phyloP scores from a whole-genome alignment of 805 yeast genomes.

The Lachancea fermentati region DNA sequence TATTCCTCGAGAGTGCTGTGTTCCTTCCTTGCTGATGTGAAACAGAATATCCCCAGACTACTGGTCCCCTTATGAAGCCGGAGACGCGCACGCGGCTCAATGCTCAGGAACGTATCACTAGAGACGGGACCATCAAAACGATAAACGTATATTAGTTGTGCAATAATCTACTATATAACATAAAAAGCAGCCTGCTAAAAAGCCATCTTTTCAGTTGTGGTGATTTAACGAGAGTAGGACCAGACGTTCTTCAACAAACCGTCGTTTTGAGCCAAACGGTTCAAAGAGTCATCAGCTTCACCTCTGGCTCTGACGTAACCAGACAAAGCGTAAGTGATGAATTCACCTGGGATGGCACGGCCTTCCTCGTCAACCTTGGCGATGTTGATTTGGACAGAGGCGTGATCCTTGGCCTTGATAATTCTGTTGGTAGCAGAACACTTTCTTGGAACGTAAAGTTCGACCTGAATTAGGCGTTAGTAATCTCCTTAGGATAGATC shows the following conservation, averaged over 20 bases:
- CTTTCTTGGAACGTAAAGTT: constrained; percentile 99
- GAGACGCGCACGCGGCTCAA: no score
- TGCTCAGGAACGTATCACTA: no score
- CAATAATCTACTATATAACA: constrained; percentile 8
- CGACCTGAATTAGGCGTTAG: constrained; percentile 58
- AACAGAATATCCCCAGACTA: no score
- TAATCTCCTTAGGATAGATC: constrained; percentile 8
- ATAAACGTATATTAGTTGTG: constrained; percentile 9
- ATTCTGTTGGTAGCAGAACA: constrained; percentile 99
- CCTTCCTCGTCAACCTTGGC: constrained; percentile 98
- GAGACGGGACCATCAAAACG: no score
- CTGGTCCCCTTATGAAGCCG: no score
- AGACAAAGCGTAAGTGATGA: constrained; percentile 92
- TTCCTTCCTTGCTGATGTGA: no score
- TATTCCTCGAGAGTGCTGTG: no score
- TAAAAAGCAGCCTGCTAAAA: not conserved
- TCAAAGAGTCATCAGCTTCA: constrained; percentile 98
- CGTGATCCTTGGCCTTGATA: constrained; percentile 99
- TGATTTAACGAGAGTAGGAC: constrained; percentile 81
- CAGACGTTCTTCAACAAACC: constrained; percentile 96
- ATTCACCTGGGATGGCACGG: constrained; percentile 83
- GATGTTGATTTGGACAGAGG: constrained; percentile 97
- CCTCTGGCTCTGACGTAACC: constrained; percentile 99
- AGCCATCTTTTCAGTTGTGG: not conserved
- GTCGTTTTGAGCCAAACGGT: constrained; percentile 98